These are phyloP conservation scores for Rhodosporidiobolus sp. DNA, from an alignment of 768 basidiomycete species.

Conservation along the genomic window DNA sequence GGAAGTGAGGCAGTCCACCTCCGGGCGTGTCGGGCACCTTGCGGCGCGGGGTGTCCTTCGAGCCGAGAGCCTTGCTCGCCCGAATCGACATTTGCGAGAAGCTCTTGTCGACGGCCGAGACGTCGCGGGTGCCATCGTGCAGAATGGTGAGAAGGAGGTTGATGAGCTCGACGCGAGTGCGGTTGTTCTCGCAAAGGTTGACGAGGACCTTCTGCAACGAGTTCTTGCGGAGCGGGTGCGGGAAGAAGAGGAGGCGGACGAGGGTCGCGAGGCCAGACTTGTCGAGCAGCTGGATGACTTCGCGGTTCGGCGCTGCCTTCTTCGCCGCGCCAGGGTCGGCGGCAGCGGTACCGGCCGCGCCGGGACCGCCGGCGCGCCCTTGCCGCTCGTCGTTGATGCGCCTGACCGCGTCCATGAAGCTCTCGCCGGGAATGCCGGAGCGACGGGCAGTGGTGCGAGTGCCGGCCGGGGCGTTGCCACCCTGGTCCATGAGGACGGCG, in stretches of 20 bases:
- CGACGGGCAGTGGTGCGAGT: conserved; percentile 65
- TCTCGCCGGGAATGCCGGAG: too few species aligned
- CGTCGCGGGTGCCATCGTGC: conserved; percentile 90
- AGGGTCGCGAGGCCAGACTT: conserved; percentile 82
- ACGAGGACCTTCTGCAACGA: conserved; percentile 83
- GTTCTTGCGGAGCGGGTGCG: conserved; percentile 80
- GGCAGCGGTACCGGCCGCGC: background rate
- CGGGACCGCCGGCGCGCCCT: background rate
- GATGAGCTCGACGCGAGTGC: conserved; percentile 86
- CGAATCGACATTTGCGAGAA: conserved; percentile 87
- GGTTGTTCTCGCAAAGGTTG: conserved; percentile 91
- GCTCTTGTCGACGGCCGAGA: conserved; percentile 82
- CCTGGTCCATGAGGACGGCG: conserved; percentile 77
- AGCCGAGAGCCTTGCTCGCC: conserved; percentile 43
- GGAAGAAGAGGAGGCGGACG: conserved; percentile 91
- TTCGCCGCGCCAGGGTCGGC: conserved; percentile 42
- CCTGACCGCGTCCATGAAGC: too few species aligned
- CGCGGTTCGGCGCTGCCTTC: conserved; percentile 52
- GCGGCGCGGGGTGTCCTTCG: conserved; percentile 48
- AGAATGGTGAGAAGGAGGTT: conserved; percentile 89
- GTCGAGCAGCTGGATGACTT: conserved; percentile 90
- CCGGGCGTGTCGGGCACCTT: conserved; percentile 54
- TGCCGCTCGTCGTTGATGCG: background rate
- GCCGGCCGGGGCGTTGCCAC: conserved; percentile 79
- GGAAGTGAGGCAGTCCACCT: conserved; percentile 54